Conservation (phyloP, 2,329 filamentous ascomycete species). For the Fonsecaea pugnacius region DNA sequence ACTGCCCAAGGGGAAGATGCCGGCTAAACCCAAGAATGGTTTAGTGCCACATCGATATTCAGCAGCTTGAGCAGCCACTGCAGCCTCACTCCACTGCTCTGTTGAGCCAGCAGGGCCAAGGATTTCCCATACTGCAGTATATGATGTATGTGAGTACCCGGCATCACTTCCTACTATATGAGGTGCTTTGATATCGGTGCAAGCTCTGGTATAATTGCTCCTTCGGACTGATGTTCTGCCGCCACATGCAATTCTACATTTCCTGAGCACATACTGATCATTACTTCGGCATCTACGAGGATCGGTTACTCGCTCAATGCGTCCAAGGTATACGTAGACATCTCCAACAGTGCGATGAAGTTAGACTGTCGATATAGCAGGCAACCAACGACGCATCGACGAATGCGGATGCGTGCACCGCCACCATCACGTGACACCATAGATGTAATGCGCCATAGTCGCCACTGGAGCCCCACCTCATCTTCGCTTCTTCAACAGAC, state of each 20-base stretch:
- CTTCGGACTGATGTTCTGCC: background rate
- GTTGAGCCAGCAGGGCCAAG: no score
- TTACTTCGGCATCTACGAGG: background rate
- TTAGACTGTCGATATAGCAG: background rate
- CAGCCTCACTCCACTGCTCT: background rate
- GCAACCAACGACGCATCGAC: background rate
- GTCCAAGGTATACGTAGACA: background rate
- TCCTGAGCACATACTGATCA: background rate
- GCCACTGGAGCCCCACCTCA: background rate
- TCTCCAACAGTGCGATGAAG: background rate
- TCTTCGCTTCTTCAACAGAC: background rate
- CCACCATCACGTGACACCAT: background rate
- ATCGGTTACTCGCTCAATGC: background rate
- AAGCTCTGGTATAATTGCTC: background rate
- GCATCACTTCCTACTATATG: background rate
- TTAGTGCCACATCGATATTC: background rate
- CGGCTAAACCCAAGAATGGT: background rate
- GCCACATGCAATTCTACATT: background rate
- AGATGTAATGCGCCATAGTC: background rate
- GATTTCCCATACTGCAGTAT: background rate
- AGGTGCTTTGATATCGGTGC: background rate
- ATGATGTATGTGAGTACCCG: background rate
- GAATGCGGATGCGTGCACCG: background rate
- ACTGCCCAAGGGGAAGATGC: slow-evolving; percentile 2
- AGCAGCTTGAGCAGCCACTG: no score